Base-by-base conservation (phyloP, 129 eudicot genomes). In the Artemisia tridentata region DNA sequence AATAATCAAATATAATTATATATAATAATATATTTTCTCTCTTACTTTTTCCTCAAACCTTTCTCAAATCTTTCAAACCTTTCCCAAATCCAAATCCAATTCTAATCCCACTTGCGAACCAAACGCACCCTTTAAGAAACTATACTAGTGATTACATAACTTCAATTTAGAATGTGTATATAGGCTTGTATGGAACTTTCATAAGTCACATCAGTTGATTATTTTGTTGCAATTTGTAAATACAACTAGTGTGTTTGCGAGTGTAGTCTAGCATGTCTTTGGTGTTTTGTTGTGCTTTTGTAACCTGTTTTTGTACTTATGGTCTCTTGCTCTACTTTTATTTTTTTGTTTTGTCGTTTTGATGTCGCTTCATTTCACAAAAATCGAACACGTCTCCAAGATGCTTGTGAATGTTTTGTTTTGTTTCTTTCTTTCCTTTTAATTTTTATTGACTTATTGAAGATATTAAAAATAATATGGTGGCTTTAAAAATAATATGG, bases 221-320 rank as follows among this genome's bases (percentile, higher is more conserved):
- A 6, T 49, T 67, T 13, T 54, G 47, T 18, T 17, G 19, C 20
- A 11, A 70, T 29, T 38, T 34, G 65, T 18, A 41, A 70, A 3
- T 64, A 25, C 45, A 56, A 71, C 20, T 53, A 23, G 21, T 71
- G 55, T 21, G 5, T 57, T 71, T 57, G 25, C 18, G 65, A 59
- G 43, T 55, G 34, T 74, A 64, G 51, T 47, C 51, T 54, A 66
- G 67, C 68, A 75, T 75, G 75, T 68, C 65, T 69, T 20, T 38
- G 71, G 41, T 74, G 79, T 74, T 41, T 64, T 50, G 3, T 65
- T 54, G 75, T 77, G 80, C 71, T 82, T 79, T 68, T 76, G 57
- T 74, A 76, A 75, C 75, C 83, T 82, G 86, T 72, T 68, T 77
- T 38, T 69, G 77, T 83, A 82, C 82, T 82, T 67, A 18, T 58